Percentiles rank a stretch among this genome's conserved stretches.
Conservation (phyloP, 2,329 filamentous ascomycete genomes). For the Aspergillus pseudotamarii region DNA sequence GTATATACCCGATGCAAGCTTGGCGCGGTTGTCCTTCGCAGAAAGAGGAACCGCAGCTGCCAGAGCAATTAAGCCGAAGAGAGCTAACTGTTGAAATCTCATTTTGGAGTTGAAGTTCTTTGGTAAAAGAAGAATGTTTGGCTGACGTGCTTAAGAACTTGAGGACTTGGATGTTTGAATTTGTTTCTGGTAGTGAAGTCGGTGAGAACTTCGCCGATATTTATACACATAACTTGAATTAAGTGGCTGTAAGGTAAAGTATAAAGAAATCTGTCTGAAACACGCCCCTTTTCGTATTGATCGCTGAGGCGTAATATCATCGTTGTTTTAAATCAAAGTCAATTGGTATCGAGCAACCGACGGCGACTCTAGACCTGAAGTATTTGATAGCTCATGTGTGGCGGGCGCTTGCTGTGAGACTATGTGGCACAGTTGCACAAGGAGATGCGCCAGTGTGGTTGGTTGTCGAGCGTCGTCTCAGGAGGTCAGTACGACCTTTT, state of each 20-base stretch:
- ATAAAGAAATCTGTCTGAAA: neutral
- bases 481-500: neutral
- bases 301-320: neutral
- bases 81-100: neutral
- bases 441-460: neutral
- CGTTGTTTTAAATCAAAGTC: neutral
- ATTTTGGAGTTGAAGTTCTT: neutral
- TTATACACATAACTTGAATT: neutral
- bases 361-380: neutral
- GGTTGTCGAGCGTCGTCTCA: neutral
- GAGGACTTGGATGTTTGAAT: neutral
- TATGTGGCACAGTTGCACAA: neutral
- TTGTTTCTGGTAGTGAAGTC: neutral
- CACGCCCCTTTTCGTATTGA: neutral
- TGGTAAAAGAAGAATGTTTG: neutral
- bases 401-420: neutral
- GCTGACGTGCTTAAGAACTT: neutral
- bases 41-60: neutral
- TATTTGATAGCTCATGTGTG: neutral
- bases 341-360: neutral
- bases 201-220: neutral
- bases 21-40: neutral
- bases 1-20: neutral
- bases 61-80: neutral
- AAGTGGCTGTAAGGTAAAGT: neutral